Evolutionary conservation across 495 filamentous ascomycete genomes (phyloP), one percentile per base, ranked within the genome.

Genomic region (Xylaria palmicola): DNA sequence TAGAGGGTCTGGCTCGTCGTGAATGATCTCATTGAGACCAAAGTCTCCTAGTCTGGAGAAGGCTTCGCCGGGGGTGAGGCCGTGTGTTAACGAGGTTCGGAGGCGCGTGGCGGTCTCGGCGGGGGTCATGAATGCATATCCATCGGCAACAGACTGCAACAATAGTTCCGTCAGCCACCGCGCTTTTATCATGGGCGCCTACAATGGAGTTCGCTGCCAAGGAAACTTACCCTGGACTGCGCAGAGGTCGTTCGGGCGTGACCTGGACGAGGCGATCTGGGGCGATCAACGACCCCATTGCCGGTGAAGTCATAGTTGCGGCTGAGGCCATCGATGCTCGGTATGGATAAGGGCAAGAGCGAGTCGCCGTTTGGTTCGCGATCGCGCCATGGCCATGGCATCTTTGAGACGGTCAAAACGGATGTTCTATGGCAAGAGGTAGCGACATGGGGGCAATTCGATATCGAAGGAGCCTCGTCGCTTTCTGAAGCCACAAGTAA

Each of bases 11-110:
- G 93, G 91, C 60, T 92, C 88, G 56, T 96, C 91, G 65, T 93
- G 91, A 6, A 93, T 91, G 44, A 99, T 87, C 74, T 99, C 94
- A 70, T 99, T 99, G 9, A 90, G 86, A 24, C 94, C 94, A 81
- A 94, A 83, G 56, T 87, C 85, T 59, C 86, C 83, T 29, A 96
- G 77, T 57, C 93, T 86, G 27, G 89, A 78, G 62, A 90, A 82
- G 13, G 91, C 93, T 73, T 96, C 91, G 6, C 87, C 79, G 3
- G 91, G 88, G 1, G 89, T 83, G 20, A 99, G 82, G 29, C 94
- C 94, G 64, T 90, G 80, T 15, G 78, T 83, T 24, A 96, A 79
- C 24, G 93, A 97, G n/a, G 94, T 92, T 49, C 87, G 81, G 44
- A 97, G 78, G 60, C 85, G 86, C 36, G 86, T 78, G 50, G 92